Conservation (phyloP, 345 rosid genomes). For the Cochlearia excelsa region DNA sequence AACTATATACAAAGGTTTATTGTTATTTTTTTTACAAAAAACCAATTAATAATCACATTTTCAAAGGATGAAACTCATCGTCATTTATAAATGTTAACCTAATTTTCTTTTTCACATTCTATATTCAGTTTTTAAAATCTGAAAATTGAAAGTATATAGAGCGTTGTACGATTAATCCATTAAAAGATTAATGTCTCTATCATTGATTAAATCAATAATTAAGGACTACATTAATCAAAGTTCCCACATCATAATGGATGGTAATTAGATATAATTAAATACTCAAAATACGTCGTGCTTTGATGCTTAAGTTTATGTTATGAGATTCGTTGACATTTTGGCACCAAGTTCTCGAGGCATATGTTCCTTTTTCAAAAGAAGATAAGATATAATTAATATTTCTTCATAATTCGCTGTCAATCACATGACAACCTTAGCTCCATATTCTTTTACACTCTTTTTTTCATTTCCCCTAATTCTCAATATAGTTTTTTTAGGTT, state of each 20-base stretch:
- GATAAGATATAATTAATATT: slow-evolving; percentile 14
- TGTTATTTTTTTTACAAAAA: too few species aligned
- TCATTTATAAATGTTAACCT: not conserved
- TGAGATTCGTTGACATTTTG: slow-evolving; percentile 37
- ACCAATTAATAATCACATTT: too few species aligned
- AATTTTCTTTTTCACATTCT: not conserved
- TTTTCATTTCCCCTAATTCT: not conserved
- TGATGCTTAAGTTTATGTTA: slow-evolving; percentile 28
- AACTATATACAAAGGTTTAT: too few species aligned
- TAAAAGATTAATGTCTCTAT: not conserved
- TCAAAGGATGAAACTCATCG: too few species aligned
- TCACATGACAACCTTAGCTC: slow-evolving; percentile 31
- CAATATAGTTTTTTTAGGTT: not conserved
- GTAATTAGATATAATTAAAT: slow-evolving; percentile 17
- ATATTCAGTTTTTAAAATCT: not conserved
- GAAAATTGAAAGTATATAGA: not conserved
- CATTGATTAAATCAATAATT: not conserved
- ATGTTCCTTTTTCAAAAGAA: slow-evolving; percentile 24
- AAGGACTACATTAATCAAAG: too few species aligned
- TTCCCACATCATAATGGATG: slow-evolving; percentile 1
- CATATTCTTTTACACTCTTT: not conserved
- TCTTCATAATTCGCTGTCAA: slow-evolving; percentile 21
- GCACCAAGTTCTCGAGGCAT: slow-evolving; percentile 36
- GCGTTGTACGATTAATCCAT: not conserved
- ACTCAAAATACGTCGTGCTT: slow-evolving; percentile 27